Evolutionary conservation across 2,329 filamentous ascomycete species (phyloP).

Genomic region (Trichoderma simmonsii): DNA sequence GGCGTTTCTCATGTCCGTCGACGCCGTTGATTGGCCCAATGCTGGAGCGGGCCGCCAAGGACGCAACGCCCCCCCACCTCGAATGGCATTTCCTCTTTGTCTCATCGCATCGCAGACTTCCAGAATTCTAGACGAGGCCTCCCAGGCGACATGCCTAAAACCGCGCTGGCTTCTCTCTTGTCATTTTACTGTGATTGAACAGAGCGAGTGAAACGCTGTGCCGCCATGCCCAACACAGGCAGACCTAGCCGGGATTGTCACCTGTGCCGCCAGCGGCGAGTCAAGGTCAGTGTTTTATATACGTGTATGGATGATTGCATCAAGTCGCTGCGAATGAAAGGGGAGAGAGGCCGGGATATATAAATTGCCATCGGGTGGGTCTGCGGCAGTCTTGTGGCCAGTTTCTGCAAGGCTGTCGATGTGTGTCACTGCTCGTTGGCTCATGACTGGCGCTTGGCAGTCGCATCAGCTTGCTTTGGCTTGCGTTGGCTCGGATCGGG

Average conservation of each 20-base stretch:
- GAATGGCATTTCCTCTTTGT: constrained; percentile 15
- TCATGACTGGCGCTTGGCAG: background rate
- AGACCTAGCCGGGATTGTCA: constrained; percentile 42
- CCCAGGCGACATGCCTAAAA: constrained; percentile 14
- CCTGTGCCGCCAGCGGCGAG: constrained; percentile 39
- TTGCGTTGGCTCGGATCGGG: background rate
- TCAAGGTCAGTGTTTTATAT: constrained; percentile 36
- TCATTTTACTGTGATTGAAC: background rate
- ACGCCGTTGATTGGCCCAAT: background rate
- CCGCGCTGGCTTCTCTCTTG: background rate
- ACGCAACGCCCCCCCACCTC: constrained; percentile 4
- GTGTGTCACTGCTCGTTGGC: background rate
- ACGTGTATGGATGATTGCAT: background rate
- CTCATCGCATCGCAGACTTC: background rate
- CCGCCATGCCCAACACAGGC: constrained; percentile 40
- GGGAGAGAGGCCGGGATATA: background rate
- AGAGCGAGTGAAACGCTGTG: background rate
- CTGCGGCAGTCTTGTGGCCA: background rate
- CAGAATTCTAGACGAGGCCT: constrained; percentile 9
- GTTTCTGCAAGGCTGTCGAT: background rate
- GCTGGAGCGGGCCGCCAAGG: background rate
- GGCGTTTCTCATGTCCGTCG: background rate
- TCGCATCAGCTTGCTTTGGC: background rate
- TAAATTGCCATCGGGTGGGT: background rate
- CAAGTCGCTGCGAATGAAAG: background rate